Conservation (phyloP, 208 protist species). For the Crithidia bombi region DNA sequence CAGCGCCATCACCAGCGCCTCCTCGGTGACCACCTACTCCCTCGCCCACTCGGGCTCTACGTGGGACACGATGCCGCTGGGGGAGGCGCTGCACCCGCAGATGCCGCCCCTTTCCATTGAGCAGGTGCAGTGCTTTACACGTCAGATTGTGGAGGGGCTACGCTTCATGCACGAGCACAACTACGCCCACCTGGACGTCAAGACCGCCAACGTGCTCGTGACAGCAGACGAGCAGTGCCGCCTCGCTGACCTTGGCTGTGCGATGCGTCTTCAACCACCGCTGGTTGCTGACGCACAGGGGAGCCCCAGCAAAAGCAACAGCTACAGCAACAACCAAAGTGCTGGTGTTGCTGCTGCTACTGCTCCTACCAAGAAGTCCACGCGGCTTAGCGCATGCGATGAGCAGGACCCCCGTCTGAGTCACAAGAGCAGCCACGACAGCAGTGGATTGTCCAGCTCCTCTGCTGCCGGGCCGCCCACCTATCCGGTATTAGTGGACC, state of each 20-base stretch:
- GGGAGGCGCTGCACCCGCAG: constrained; percentile 38
- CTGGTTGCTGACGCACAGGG: too few relatives aligned
- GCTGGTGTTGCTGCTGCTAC: too few relatives aligned
- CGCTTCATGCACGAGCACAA: constrained; percentile 81
- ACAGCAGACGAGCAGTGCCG: constrained; percentile 74
- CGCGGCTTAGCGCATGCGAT: too few relatives aligned
- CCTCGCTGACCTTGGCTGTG: constrained; percentile 93
- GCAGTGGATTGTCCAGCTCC: constrained; percentile 4
- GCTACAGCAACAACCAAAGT: too few relatives aligned
- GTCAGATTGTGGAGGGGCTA: constrained; percentile 77
- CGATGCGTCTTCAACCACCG: constrained; percentile 64
- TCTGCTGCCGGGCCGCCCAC: not conserved
- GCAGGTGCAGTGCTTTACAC: constrained; percentile 70
- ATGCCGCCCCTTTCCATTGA: constrained; percentile 64
- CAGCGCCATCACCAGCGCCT: not conserved
- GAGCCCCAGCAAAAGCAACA: too few relatives aligned
- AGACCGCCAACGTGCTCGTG: constrained; percentile 90
- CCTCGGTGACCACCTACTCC: not conserved
- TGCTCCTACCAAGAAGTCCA: not conserved
- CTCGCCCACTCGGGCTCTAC: constrained; percentile 25
- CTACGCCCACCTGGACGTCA: constrained; percentile 92
- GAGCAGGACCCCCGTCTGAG: not conserved
- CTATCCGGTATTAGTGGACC: constrained; percentile 59
- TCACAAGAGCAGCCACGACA: not conserved
- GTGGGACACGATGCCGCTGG: constrained; percentile 34